Percentiles rank a stretch among this genome's conserved stretches.
Evolutionary conservation across 768 basidiomycete species (phyloP).

Genomic region (Xerocomellus dryophilus): DNA sequence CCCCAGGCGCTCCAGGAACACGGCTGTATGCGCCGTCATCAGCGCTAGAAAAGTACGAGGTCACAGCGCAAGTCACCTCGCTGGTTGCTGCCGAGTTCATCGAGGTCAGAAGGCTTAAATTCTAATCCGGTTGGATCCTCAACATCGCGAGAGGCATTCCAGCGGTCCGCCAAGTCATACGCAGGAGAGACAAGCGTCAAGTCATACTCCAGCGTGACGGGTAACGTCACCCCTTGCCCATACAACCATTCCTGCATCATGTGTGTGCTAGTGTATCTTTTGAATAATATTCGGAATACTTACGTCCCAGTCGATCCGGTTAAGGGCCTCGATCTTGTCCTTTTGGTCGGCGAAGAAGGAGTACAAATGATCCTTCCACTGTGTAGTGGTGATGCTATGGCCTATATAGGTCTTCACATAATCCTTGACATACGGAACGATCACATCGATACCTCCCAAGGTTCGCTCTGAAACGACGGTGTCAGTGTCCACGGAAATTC

Average conservation of each 20-base stretch:
- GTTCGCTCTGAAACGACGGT: constrained; percentile 39
- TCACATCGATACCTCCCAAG: constrained; percentile 53
- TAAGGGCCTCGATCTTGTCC: constrained; percentile 46
- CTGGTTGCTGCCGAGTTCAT: constrained; percentile 49
- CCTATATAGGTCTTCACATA: constrained; percentile 56
- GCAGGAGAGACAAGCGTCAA: constrained; percentile 49
- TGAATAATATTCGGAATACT: constrained; percentile 11
- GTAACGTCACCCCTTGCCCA: constrained; percentile 51
- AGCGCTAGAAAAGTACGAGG: not conserved
- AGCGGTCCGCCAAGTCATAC: constrained; percentile 49
- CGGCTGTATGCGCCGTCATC: constrained; percentile 32
- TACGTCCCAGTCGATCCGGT: constrained; percentile 57
- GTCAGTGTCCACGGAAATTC: not conserved
- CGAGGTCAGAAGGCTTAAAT: constrained; percentile 47
- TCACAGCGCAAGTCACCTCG: constrained; percentile 32
- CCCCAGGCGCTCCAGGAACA: constrained; percentile 57
- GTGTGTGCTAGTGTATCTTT: not conserved
- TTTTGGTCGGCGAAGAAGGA: constrained; percentile 44
- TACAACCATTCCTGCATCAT: constrained; percentile 49
- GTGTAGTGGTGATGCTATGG: constrained; percentile 52
- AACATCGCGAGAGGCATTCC: constrained; percentile 45
- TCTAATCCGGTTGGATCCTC: constrained; percentile 34
- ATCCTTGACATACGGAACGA: constrained; percentile 54
- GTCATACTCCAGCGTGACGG: constrained; percentile 51
- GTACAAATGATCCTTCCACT: constrained; percentile 60